phyloP scores from a whole-genome alignment of 805 yeast species.

The Blastobotrys parvus region DNA sequence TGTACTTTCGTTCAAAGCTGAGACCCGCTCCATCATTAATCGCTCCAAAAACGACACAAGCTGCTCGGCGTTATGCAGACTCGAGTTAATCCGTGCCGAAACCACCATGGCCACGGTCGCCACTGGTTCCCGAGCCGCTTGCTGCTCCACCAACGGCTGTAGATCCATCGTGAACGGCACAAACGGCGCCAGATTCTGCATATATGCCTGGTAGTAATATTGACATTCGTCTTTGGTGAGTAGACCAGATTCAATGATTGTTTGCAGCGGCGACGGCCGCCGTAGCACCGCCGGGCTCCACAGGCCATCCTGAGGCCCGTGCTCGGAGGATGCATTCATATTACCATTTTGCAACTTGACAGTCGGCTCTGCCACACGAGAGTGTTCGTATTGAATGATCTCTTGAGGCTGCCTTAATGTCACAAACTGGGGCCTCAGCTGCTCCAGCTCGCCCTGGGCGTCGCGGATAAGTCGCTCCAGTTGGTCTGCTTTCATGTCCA shows the following conservation, averaged over 20 bases:
- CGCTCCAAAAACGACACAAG: background rate
- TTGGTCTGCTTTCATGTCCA: background rate
- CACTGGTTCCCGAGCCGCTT: background rate
- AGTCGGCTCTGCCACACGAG: background rate
- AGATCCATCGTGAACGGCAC: background rate
- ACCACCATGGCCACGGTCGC: background rate
- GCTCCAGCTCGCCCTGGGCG: background rate
- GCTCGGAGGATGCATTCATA: background rate
- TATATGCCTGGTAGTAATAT: background rate
- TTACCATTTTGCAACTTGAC: background rate
- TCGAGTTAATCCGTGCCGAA: background rate
- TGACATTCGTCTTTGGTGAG: background rate
- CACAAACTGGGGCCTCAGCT: background rate
- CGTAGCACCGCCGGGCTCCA: background rate
- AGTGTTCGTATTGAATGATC: background rate
- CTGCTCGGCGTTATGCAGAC: background rate
- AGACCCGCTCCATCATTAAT: background rate
- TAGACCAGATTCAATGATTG: background rate
- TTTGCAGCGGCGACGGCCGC: background rate
- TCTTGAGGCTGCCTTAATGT: no score
- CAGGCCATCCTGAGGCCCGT: background rate
- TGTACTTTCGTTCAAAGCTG: background rate
- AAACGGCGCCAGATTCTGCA: background rate
- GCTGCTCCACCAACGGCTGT: background rate
- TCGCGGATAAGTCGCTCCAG: background rate